Percentiles rank a stretch among this genome's conserved stretches.
These are phyloP conservation scores for Fusarium foetens DNA, from an alignment of 2,329 filamentous ascomycete genomes.

Conservation along the genomic window DNA sequence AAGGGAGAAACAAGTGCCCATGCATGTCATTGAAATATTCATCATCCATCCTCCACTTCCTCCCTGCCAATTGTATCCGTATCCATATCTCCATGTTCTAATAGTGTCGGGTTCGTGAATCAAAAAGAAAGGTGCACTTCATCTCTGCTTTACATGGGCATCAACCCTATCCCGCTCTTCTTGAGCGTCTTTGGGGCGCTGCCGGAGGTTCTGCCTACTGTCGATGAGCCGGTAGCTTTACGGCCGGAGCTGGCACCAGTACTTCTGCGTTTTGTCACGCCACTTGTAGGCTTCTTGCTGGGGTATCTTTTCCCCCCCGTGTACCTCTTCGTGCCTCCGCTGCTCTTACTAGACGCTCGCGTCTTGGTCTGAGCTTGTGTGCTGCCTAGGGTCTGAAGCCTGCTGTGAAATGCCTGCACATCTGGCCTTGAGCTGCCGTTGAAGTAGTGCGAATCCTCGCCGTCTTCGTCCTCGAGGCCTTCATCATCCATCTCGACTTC, in stretches of 20 bases:
- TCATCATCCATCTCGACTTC: slow-evolving; percentile 53
- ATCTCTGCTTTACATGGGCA: slow-evolving; percentile 44
- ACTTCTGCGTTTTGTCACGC: slow-evolving; percentile 47
- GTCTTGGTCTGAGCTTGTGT: slow-evolving; percentile 43
- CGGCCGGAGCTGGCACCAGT: slow-evolving; percentile 42
- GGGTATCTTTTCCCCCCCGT: slow-evolving; percentile 46
- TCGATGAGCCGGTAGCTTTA: slow-evolving; percentile 47
- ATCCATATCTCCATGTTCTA: neutral
- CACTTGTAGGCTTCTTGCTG: slow-evolving; percentile 46
- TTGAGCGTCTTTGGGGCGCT: slow-evolving; percentile 43
- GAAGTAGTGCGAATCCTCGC: slow-evolving; percentile 62
- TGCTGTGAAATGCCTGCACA: slow-evolving; percentile 50
- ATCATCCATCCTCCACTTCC: slow-evolving; percentile 18
- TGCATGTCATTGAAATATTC: slow-evolving; percentile 35
- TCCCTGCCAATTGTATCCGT: slow-evolving; percentile 2
- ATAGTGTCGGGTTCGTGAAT: slow-evolving; percentile 4
- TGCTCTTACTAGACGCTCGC: slow-evolving; percentile 42
- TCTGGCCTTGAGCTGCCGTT: slow-evolving; percentile 41
- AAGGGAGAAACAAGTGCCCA: slow-evolving; percentile 9
- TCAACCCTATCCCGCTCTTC: slow-evolving; percentile 50
- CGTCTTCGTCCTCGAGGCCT: slow-evolving; percentile 50
- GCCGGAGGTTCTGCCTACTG: slow-evolving; percentile 37
- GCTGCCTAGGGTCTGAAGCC: slow-evolving; percentile 45
- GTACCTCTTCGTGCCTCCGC: slow-evolving; percentile 44
- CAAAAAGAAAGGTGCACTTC: neutral